These are phyloP conservation scores for Heracleum sosnowskyi DNA, from an alignment of 129 eudicot genomes.

Conservation along the genomic window DNA sequence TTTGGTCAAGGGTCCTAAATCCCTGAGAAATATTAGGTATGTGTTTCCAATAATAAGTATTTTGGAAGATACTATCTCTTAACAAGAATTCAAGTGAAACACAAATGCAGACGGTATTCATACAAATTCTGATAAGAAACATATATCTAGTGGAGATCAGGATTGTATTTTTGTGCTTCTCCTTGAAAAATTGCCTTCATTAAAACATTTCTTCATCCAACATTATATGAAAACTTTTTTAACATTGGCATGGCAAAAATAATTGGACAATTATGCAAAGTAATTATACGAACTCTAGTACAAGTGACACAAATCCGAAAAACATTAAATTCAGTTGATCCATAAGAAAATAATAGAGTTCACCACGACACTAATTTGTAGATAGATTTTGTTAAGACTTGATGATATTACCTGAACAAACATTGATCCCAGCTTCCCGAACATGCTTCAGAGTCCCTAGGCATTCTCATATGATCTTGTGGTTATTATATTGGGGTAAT, in stretches of 20 bases:
- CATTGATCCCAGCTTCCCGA: constrained; percentile 98
- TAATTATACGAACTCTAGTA: not conserved
- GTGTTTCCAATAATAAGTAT: too few relatives aligned
- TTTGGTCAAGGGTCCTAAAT: too few relatives aligned
- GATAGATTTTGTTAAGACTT: not conserved
- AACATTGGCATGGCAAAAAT: not conserved
- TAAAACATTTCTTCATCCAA: not conserved
- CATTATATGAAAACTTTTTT: not conserved
- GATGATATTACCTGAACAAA: constrained; percentile 69
- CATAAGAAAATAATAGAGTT: not conserved
- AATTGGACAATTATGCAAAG: not conserved
- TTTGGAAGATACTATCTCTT: too few relatives aligned
- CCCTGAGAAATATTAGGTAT: too few relatives aligned
- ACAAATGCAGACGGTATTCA: too few relatives aligned
- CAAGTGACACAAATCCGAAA: not conserved
- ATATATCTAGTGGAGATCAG: too few relatives aligned
- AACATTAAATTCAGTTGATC: not conserved
- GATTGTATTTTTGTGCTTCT: too few relatives aligned
- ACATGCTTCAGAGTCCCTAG: constrained; percentile 80
- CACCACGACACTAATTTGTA: not conserved
- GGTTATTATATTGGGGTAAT: constrained; percentile 82
- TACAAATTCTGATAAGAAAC: too few relatives aligned
- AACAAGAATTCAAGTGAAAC: too few relatives aligned
- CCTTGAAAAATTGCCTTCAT: too few relatives aligned
- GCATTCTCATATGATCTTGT: constrained; percentile 93